A percentile compares a stretch with the other conserved stretches of the same genome.
Evolutionary conservation across 73 alveolate genomes (phyloP).

Genomic region (Symbiodinium pilosum): DNA sequence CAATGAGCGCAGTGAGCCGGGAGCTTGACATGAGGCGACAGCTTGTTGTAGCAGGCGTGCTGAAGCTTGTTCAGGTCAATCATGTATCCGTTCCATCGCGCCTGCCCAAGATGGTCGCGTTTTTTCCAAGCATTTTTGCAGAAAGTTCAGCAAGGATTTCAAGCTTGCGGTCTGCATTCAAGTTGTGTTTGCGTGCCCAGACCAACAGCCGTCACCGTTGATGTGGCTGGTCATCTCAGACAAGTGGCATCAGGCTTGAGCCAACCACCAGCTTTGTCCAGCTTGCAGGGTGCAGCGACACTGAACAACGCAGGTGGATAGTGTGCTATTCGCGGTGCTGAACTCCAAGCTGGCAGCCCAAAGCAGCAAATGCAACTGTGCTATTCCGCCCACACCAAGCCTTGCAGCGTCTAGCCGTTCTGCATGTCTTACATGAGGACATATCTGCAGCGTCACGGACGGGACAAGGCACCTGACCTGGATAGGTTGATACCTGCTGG

Average conservation of each 20-base stretch:
- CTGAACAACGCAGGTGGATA: constrained; percentile 33
- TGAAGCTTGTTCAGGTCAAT: background rate
- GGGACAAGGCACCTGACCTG: constrained; percentile 37
- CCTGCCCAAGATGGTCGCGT: background rate
- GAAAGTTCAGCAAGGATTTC: too few relatives aligned
- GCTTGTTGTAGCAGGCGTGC: background rate
- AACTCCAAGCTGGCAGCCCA: constrained; percentile 50
- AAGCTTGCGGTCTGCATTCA: background rate
- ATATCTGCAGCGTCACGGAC: constrained; percentile 54
- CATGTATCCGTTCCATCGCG: constrained; percentile 75
- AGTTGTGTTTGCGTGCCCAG: background rate
- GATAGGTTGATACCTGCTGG: background rate
- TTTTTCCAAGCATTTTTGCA: too few relatives aligned
- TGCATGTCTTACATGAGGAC: constrained; percentile 29
- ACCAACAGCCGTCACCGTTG: constrained; percentile 57
- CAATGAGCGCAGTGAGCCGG: constrained; percentile 58
- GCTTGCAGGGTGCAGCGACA: too few relatives aligned
- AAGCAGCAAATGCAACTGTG: background rate
- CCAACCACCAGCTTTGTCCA: too few relatives aligned
- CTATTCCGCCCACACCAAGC: too few relatives aligned
- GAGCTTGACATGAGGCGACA: background rate
- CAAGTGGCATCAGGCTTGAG: constrained; percentile 65
- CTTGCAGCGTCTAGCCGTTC: background rate
- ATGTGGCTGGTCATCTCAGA: constrained; percentile 89
- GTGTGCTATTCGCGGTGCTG: constrained; percentile 48